These are phyloP conservation scores for Infundibulicybe gibba DNA, from an alignment of 768 basidiomycete species.

Conservation along the genomic window DNA sequence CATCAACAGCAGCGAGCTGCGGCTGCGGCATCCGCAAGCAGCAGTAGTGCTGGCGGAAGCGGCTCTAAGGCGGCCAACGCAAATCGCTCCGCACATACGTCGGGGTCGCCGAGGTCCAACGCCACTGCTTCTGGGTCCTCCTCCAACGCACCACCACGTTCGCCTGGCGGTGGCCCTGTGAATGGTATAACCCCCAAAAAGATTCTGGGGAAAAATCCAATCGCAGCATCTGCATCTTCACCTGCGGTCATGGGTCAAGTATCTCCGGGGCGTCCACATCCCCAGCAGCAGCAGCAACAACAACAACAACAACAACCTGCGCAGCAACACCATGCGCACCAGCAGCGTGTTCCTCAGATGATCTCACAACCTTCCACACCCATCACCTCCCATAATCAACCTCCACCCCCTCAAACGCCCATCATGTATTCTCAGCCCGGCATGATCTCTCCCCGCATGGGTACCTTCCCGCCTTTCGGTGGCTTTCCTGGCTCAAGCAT, in stretches of 20 bases:
- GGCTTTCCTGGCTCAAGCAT: too few relatives aligned
- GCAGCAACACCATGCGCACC: conserved; percentile 16
- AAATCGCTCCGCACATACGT: conserved; percentile 30
- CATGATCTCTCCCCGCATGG: conserved; percentile 52
- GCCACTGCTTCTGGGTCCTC: conserved; percentile 43
- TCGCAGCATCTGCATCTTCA: conserved; percentile 11
- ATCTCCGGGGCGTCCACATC: conserved; percentile 26
- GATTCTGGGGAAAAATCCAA: conserved; percentile 47
- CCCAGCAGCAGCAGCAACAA: conserved; percentile 31
- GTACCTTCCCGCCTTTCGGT: conserved; percentile 45
- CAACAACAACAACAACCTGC: conserved; percentile 31
- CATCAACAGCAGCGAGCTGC: conserved; percentile 52
- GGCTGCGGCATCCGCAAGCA: conserved; percentile 21
- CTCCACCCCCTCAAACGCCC: conserved; percentile 37
- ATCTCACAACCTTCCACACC: conserved; percentile 47
- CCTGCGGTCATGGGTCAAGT: conserved; percentile 17
- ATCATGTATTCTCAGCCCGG: conserved; percentile 45
- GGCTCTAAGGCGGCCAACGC: conserved; percentile 14
- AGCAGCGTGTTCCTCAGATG: conserved; percentile 31
- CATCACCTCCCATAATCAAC: conserved; percentile 41
- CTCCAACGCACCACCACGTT: conserved; percentile 15
- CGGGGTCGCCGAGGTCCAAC: conserved; percentile 45
- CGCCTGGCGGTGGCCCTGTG: conserved; percentile 37
- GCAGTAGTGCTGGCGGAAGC: conserved; percentile 27
- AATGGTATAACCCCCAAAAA: conserved; percentile 56